These are phyloP conservation scores for Amylocarpus encephaloides DNA, from an alignment of 2,329 filamentous ascomycete species.

Conservation along the genomic window DNA sequence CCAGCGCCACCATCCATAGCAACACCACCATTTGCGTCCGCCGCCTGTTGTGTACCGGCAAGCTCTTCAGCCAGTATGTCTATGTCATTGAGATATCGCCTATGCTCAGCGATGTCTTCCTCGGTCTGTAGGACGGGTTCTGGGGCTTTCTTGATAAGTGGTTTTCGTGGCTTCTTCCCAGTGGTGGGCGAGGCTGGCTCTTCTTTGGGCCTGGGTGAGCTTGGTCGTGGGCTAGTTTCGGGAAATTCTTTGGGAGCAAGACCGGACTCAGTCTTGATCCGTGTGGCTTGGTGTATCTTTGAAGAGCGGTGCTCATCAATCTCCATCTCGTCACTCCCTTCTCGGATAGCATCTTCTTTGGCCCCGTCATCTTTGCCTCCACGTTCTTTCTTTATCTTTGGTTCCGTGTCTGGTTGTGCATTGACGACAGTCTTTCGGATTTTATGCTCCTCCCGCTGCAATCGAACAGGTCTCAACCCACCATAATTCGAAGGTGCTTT, in stretches of 20 bases:
- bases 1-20: conserved; percentile 18
- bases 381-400: neutral
- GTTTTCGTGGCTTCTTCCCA: conserved; percentile 1
- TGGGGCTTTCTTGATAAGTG: conserved; percentile 9
- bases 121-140: conserved; percentile 44
- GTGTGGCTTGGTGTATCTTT: neutral
- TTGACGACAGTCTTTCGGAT: conserved; percentile 28
- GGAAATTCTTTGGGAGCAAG: neutral
- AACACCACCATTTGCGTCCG: conserved; percentile 37
- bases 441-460: conserved; percentile 28
- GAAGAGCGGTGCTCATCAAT: conserved; percentile 16
- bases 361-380: neutral
- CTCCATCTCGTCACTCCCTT: conserved; percentile 12
- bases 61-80: conserved; percentile 42
- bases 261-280: conserved; percentile 16
- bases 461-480: conserved; percentile 26
- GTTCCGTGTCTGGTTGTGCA: conserved; percentile 12
- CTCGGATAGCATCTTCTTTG: neutral
- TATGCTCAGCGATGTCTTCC: conserved; percentile 45
- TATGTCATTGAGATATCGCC: conserved; percentile 41
- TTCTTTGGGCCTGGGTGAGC: conserved; percentile 6
- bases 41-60: conserved; percentile 34
- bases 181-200: conserved; percentile 1
- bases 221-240: neutral
- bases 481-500: neutral